Evolutionary conservation across 2,329 filamentous ascomycete species (phyloP).

Genomic region (Thelonectria rubi): DNA sequence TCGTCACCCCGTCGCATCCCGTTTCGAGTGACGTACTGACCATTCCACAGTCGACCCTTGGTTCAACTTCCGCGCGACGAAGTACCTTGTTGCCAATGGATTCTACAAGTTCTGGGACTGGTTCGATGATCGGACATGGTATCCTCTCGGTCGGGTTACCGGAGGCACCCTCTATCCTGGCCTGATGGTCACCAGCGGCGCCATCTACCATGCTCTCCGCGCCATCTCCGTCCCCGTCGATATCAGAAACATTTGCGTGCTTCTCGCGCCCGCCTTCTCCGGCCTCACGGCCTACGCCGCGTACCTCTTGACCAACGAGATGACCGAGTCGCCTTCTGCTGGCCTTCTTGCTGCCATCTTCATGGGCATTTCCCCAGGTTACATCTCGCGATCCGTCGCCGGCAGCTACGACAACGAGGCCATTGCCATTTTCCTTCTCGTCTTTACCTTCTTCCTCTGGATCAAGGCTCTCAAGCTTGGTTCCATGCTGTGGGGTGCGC

Average conservation of each 20-base stretch:
- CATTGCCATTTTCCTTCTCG: constrained; percentile 97
- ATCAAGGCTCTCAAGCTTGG: constrained; percentile 98
- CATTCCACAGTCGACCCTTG: constrained; percentile 85
- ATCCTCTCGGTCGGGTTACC: constrained; percentile 96
- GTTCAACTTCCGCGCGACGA: constrained; percentile 99
- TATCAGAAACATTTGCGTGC: constrained; percentile 98
- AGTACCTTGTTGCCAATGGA: constrained; percentile 95
- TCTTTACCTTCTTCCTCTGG: constrained; percentile 99
- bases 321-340: constrained; percentile 94
- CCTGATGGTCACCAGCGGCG: constrained; percentile 98
- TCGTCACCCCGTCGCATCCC: constrained; percentile 54
- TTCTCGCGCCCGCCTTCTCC: constrained; percentile 93
- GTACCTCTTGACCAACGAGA: constrained; percentile 96
- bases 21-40: constrained; percentile 38
- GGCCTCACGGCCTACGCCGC: constrained; percentile 91
- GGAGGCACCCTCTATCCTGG: constrained; percentile 98
- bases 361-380: constrained; percentile 97
- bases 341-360: constrained; percentile 93
- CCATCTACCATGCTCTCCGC: constrained; percentile 93
- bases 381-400: constrained; percentile 96
- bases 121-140: constrained; percentile 99
- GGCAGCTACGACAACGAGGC: constrained; percentile 99
- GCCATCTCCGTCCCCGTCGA: constrained; percentile 92
- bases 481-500: constrained; percentile 94
- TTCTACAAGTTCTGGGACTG: constrained; percentile 99